phyloP scores from a whole-genome alignment of 2,329 filamentous ascomycete genomes.

The Bretziella fagacearum region DNA sequence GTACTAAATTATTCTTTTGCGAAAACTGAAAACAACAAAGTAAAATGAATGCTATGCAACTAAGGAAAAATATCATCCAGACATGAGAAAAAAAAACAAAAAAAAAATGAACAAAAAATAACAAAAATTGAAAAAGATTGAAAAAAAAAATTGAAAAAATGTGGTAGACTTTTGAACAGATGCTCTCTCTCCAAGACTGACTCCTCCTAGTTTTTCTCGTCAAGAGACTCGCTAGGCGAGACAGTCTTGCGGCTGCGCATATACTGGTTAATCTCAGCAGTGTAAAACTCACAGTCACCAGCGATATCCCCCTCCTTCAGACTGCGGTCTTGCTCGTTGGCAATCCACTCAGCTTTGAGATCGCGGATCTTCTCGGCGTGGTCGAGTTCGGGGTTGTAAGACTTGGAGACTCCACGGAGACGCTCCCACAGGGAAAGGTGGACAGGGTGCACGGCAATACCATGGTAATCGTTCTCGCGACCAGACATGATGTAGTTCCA shows the following conservation, averaged over 20 bases:
- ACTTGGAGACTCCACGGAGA: constrained; percentile 56
- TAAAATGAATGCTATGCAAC: no score
- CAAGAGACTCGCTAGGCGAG: constrained; percentile 6
- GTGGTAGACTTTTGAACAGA: no score
- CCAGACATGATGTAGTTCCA: constrained; percentile 76
- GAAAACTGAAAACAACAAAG: no score
- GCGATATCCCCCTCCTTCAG: constrained; percentile 31
- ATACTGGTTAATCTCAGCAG: constrained; percentile 11
- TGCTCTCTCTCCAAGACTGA: no score
- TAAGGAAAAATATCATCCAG: no score
- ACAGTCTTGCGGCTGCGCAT: constrained; percentile 9
- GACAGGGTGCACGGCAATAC: constrained; percentile 75
- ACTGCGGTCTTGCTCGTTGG: constrained; percentile 29
- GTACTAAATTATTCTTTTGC: no score
- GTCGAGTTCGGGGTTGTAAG: constrained; percentile 70
- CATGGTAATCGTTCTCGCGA: constrained; percentile 70
- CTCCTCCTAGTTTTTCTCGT: constrained; percentile 6
- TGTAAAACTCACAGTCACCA: constrained; percentile 17
- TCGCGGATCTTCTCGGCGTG: constrained; percentile 72
- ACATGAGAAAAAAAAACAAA: neutral
- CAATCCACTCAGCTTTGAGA: constrained; percentile 50
- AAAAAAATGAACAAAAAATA: neutral
- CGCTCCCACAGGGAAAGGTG: constrained; percentile 85
- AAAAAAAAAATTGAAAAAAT: no score
- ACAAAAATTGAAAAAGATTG: neutral